These are phyloP conservation scores for Saturnispora diversa DNA, from an alignment of 805 yeast species.

Conservation along the genomic window DNA sequence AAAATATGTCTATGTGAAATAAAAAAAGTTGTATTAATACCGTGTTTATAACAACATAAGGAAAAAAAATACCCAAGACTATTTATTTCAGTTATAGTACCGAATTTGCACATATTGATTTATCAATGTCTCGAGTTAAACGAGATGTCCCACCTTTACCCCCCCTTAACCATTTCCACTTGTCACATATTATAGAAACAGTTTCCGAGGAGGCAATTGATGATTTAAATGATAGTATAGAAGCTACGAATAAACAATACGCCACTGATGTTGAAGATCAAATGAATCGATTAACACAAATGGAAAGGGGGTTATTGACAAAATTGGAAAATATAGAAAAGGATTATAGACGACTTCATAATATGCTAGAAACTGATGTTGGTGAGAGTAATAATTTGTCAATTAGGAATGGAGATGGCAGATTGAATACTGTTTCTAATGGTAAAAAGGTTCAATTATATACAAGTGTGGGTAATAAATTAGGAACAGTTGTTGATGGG, in stretches of 20 bases:
- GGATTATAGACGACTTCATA: constrained; percentile 10
- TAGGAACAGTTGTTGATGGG: constrained; percentile 6
- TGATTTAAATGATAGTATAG: constrained; percentile 21
- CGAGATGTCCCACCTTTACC: constrained; percentile 6
- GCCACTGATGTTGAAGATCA: constrained; percentile 27
- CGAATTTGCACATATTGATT: no score
- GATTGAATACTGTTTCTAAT: no score
- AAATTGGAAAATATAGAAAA: constrained; percentile 17
- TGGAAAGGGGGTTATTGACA: constrained; percentile 21
- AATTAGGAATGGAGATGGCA: no score
- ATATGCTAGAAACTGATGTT: not conserved
- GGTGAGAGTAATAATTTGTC: no score
- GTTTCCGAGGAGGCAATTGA: not conserved
- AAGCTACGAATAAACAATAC: constrained; percentile 19
- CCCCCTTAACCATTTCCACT: not conserved
- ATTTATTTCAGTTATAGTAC: no score
- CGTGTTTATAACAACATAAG: no score
- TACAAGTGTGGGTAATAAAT: not conserved
- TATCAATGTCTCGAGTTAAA: not conserved
- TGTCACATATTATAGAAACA: not conserved
- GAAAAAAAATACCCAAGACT: no score
- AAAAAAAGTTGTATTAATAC: no score
- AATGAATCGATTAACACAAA: constrained; percentile 17
- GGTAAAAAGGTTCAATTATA: not conserved
- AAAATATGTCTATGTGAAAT: no score